phyloP scores from a whole-genome alignment of 768 basidiomycete species.

The Russula abietina region DNA sequence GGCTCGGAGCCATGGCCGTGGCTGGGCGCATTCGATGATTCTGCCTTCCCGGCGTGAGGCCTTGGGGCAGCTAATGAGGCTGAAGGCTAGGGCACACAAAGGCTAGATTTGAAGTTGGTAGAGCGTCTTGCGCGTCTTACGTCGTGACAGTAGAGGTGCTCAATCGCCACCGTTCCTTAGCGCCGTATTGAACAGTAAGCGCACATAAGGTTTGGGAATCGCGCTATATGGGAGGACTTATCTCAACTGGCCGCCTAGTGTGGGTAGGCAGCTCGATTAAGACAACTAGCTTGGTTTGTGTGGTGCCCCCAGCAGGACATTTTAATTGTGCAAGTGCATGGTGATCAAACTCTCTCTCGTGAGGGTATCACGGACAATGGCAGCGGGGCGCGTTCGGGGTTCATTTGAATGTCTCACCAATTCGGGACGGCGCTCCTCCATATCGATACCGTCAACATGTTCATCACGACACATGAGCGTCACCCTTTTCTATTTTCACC shows the following conservation, averaged over 20 bases:
- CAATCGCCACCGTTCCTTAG: neutral
- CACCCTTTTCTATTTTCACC: neutral
- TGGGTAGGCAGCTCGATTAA: neutral
- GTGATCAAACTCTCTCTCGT: no score
- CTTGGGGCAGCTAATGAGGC: no score
- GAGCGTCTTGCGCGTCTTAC: neutral
- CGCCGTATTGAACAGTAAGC: neutral
- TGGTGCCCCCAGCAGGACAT: no score
- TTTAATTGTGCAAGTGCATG: no score
- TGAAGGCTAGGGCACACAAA: no score
- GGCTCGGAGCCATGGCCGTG: neutral
- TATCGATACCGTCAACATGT: neutral
- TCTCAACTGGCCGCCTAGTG: no score
- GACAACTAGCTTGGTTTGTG: neutral
- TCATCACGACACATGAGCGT: neutral
- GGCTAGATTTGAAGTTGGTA: neutral
- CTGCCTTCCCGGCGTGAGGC: no score
- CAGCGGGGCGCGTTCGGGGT: neutral
- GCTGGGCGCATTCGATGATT: no score
- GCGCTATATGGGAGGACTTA: no score
- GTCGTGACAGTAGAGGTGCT: neutral
- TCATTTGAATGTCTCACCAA: neutral
- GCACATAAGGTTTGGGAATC: neutral
- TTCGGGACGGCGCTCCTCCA: neutral
- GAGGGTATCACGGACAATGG: neutral